Evolutionary conservation across 2,329 filamentous ascomycete genomes (phyloP).

Genomic region (Dryadomyces quercus-mongolicae): DNA sequence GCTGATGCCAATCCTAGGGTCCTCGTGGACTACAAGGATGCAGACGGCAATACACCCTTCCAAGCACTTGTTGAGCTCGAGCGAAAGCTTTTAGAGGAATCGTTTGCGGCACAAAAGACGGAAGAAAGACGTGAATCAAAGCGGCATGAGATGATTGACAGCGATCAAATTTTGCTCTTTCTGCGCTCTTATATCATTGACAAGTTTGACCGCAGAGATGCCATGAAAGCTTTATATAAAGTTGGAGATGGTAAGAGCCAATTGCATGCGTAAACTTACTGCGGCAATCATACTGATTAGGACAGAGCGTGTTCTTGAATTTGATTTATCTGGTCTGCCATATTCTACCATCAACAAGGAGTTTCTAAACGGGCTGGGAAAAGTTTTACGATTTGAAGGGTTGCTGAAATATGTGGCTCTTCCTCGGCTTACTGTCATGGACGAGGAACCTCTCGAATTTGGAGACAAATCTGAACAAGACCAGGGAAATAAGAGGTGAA

Average conservation of each 20-base stretch:
- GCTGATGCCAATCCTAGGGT: not conserved
- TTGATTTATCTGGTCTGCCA: constrained; percentile 5
- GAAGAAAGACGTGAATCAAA: not conserved
- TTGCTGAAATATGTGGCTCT: constrained; percentile 5
- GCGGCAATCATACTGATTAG: not conserved
- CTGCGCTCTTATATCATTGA: constrained; percentile 6
- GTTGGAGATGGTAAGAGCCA: constrained; percentile 3
- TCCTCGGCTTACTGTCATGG: constrained; percentile 1
- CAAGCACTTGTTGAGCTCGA: constrained; percentile 1
- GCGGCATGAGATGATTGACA: constrained; percentile 4
- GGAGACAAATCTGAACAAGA: not conserved
- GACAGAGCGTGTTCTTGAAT: constrained; percentile 4
- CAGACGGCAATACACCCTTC: constrained; percentile 2
- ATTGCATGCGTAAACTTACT: not conserved
- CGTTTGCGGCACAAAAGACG: not conserved
- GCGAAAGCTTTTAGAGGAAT: not conserved
- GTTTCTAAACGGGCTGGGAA: constrained; percentile 3
- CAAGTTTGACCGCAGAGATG: not conserved
- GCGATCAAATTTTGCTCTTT: not conserved
- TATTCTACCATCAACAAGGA: constrained; percentile 2
- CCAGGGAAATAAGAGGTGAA: not conserved
- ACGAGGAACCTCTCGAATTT: not conserved
- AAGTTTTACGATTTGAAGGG: constrained; percentile 4
- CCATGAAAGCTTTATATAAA: constrained; percentile 4
- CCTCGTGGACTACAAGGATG: constrained; percentile 2